Evolutionary conservation across 2,329 filamentous ascomycete genomes (phyloP).

Genomic region (Pseudonectria foliicola): DNA sequence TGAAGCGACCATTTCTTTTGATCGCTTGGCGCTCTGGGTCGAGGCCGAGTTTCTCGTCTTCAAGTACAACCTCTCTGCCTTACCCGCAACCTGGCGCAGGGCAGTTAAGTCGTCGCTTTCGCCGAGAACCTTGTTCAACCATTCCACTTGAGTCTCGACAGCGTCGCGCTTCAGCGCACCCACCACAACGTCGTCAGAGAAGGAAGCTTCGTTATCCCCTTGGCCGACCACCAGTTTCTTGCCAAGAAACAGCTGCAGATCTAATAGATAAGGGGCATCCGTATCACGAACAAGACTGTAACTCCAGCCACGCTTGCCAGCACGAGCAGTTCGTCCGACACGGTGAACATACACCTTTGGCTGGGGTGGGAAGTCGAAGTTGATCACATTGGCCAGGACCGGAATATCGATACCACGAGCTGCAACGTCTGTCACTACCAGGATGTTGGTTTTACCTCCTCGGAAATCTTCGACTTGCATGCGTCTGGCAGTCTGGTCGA

Average conservation of each 20-base stretch:
- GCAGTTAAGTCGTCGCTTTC: constrained; percentile 67
- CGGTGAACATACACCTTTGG: constrained; percentile 96
- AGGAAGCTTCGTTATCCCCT: constrained; percentile 56
- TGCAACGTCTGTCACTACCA: constrained; percentile 95
- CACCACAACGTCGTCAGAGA: constrained; percentile 75
- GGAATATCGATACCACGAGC: constrained; percentile 98
- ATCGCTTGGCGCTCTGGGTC: constrained; percentile 78
- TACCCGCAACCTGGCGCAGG: constrained; percentile 67
- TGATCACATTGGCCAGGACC: constrained; percentile 91
- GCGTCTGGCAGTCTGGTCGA: constrained; percentile 89
- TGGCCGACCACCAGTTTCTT: constrained; percentile 72
- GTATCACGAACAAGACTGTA: constrained; percentile 86
- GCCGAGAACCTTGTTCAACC: constrained; percentile 69
- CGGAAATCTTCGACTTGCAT: constrained; percentile 90
- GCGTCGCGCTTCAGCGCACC: constrained; percentile 67
- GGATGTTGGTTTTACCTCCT: constrained; percentile 73
- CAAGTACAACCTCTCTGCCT: constrained; percentile 90
- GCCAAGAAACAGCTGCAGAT: constrained; percentile 91
- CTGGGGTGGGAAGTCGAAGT: constrained; percentile 96
- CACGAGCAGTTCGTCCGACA: constrained; percentile 91
- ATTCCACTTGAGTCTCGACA: constrained; percentile 72
- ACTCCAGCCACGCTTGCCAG: constrained; percentile 86
- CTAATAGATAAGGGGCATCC: constrained; percentile 85
- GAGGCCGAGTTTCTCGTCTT: constrained; percentile 87
- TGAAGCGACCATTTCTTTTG: constrained; percentile 67